Percentiles rank a stretch among this genome's conserved stretches.
phyloP scores from a whole-genome alignment of 805 yeast species.

The Lachancea mirantina region DNA sequence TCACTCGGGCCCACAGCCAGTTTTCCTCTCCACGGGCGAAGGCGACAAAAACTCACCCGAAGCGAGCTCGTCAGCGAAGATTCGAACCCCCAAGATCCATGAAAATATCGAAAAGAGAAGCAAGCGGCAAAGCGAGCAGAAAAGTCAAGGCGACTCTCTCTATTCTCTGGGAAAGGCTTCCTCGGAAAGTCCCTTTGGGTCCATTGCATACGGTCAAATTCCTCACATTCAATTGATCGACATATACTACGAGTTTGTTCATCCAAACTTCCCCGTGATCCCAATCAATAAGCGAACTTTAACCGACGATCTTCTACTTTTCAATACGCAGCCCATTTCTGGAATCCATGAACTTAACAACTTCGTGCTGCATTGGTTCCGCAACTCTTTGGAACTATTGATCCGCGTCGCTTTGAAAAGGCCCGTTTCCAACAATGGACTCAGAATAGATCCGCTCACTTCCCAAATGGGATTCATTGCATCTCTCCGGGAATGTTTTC shows the following conservation, averaged over 20 bases:
- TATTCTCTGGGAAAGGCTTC: too few species aligned
- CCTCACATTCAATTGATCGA: constrained; percentile 36
- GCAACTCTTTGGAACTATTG: constrained; percentile 28
- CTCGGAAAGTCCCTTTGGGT: neutral
- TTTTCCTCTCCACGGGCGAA: too few species aligned
- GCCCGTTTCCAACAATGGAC: too few species aligned
- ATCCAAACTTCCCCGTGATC: constrained; percentile 33
- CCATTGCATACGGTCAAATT: constrained; percentile 23
- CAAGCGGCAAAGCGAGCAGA: constrained; percentile 3
- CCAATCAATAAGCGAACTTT: constrained; percentile 32
- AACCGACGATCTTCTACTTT: constrained; percentile 24
- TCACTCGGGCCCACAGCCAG: too few species aligned
- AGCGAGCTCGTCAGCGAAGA: neutral
- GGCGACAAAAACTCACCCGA: neutral
- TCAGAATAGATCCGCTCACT: constrained; percentile 18
- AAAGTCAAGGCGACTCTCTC: too few species aligned
- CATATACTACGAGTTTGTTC: constrained; percentile 42
- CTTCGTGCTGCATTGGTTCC: constrained; percentile 28
- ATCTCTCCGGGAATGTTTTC: constrained; percentile 29
- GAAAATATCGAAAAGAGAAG: constrained; percentile 5
- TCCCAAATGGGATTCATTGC: constrained; percentile 22
- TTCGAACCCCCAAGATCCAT: neutral
- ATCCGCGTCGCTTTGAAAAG: constrained; percentile 23
- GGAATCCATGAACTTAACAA: constrained; percentile 28
- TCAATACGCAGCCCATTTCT: constrained; percentile 28